Base-by-base conservation (phyloP, 352 stramenopile genomes). In the Pythium utonaiense region DNA sequence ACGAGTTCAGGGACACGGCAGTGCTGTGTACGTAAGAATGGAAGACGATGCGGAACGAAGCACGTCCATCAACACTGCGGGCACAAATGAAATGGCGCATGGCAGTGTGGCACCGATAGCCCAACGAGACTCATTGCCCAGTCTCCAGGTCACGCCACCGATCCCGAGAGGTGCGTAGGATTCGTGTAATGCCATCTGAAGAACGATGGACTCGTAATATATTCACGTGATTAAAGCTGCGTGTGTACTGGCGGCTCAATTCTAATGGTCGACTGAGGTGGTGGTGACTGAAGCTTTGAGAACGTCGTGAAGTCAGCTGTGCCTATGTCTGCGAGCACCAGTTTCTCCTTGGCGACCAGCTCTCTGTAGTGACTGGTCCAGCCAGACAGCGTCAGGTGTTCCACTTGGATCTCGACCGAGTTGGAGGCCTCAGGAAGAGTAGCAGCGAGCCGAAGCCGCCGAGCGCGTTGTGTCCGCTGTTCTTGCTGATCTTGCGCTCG, bases 21-120 rank as follows among this genome's bases (percentile, higher is more conserved):
- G 42, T n/a, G 22, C 42, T 3, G 42, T 10, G 42, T 50, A 50
- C 42, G 42, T 50, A 22, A 50, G 42, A 50, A 50, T 50, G 42
- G 42, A 33, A n/a, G 42, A 50, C 13, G 10, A 3, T 2, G 34
- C 12, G 4, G 34, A 6, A 13, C 7, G 34, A 14, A 19, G 7
- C 10, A 16, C 34, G 12, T 6, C 10, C n/a, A 42, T 19, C 10
- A 42, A 19, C 17, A 13, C 4, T 6, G n/a, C 12, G 8, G 34
- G 12, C 3, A 19, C 34, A 14, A 42, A 14, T 50, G 9, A 5
- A 12, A 50, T 50, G 42, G 42, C 24, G 4, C 42, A 50, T 31
- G 42, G 42, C 8, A 19, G 4, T 31, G 21, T 13, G 14, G 42
- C 21, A 3, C 42, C 42, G 21, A 31, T 22, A 10, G 42, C 42